Evolutionary conservation across 805 yeast genomes (phyloP), one percentile per base, ranked within the genome.

Genomic region (Ogataea neopini): DNA sequence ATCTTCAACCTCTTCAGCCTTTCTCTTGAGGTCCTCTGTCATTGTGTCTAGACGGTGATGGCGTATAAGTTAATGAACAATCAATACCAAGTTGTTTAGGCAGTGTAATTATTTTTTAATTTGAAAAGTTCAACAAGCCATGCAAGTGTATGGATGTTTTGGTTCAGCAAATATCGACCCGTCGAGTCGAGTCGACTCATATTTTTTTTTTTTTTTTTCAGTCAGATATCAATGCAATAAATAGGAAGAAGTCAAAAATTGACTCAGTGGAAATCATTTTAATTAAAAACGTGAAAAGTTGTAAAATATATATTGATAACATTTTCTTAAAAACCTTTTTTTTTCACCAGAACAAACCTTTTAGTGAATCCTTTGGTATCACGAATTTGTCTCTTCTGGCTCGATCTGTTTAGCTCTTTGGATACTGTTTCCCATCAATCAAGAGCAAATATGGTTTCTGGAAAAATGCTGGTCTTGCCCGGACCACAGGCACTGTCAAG

Each of bases 401-500:
- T 10, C 10, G 37, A 10, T 17, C 37, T 34, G n/a, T 18, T 14
- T 17, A 17, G 37, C 37, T 34, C 23, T 4, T 30, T 30, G 7
- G 34, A 14, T 30, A 30, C 34, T 30, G 17, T 18, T 30, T 18
- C 25, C 34, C 34, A 13, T 30, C 17, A 30, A 30, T n/a, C 15
- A n/a, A 13, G 34, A 30, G 34, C 34, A 30, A 30, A 6, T 30
- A 30, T 30, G 34, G 34, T 30, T 30, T 30, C 34, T 30, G 34
- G 34, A 30, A 30, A 30, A n/a, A 60, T 78, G 72, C 64, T 77
- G 58, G 70, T 79, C 50, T 74, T 89, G 56, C 85, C 96, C 39
- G 99, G 99, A 49, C 96, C 97, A 41, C 79, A 78, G 62, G 97
- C 97, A 53, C 75, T 90, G 64, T 91, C 98, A 44, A 79, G 79